These are phyloP conservation scores for Linnemannia zychae DNA, from an alignment of 192 early-diverging fungal genomes.

Conservation along the genomic window DNA sequence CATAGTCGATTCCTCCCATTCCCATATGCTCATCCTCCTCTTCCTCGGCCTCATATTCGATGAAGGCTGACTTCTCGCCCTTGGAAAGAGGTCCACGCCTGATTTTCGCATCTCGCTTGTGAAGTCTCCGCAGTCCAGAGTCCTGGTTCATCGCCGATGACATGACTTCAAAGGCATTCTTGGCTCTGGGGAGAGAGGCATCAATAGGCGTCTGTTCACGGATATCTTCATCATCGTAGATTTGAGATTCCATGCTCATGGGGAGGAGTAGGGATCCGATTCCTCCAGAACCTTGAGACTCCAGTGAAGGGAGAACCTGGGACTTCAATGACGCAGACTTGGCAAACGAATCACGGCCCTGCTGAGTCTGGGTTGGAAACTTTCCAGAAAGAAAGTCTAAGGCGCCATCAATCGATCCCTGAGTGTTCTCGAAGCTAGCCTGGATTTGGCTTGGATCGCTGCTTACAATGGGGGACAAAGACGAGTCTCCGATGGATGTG, in stretches of 20 bases:
- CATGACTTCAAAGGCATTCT: constrained; percentile 39
- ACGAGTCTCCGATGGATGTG: not conserved
- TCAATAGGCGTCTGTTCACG: not conserved
- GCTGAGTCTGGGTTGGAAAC: not conserved
- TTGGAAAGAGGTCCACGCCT: constrained; percentile 18
- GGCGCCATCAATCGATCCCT: constrained; percentile 1
- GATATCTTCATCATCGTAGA: not conserved
- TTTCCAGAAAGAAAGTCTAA: constrained; percentile 17
- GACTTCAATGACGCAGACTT: not conserved
- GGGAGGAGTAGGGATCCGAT: not conserved
- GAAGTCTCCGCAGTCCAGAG: constrained; percentile 12
- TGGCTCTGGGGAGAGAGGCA: not conserved
- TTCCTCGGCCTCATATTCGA: constrained; percentile 59
- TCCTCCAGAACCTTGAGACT: not conserved
- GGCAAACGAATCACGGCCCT: not conserved
- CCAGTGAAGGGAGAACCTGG: not conserved
- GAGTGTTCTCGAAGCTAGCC: not conserved
- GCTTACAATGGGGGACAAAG: not conserved
- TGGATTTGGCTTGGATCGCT: constrained; percentile 1
- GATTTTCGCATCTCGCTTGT: constrained; percentile 23
- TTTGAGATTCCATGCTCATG: not conserved
- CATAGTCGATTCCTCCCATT: constrained; percentile 55
- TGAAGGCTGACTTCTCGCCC: constrained; percentile 36
- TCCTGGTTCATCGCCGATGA: not conserved
- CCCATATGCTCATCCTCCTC: constrained; percentile 56